Evolutionary conservation across 2,329 filamentous ascomycete genomes (phyloP).

Genomic region (Cordyceps fumosorosea): DNA sequence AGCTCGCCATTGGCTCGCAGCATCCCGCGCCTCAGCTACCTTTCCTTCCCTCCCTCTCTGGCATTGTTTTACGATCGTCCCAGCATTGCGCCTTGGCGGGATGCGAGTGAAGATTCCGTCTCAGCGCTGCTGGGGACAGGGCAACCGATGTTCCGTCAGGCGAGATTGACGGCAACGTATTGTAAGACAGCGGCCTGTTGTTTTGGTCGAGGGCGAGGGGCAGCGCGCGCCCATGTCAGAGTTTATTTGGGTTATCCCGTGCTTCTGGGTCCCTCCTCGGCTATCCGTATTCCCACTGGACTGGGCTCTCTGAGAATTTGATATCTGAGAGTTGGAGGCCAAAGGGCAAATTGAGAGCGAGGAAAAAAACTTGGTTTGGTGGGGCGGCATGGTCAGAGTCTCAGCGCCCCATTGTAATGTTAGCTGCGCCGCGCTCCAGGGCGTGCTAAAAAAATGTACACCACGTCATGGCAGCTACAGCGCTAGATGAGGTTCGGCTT

Average conservation of each 20-base stretch:
- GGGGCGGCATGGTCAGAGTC: not conserved
- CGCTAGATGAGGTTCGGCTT: not conserved
- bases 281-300: not conserved
- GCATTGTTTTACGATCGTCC: not conserved
- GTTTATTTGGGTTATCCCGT: not conserved
- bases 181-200: not conserved
- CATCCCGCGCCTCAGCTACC: not conserved
- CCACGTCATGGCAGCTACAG: not conserved
- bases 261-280: not conserved
- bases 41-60: not conserved
- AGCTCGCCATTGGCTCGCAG: not conserved
- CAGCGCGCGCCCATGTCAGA: not conserved
- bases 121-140: not conserved
- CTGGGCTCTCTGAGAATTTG: not conserved
- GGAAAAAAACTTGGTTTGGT: not conserved
- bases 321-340: not conserved
- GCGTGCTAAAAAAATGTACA: not conserved
- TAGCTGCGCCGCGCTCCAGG: not conserved
- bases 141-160: not conserved
- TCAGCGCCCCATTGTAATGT: slow-evolving; percentile 3
- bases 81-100: not conserved
- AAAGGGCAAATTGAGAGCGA: not conserved
- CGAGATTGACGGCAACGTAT: not conserved
- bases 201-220: not conserved
- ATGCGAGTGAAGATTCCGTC: not conserved